Conservation (phyloP, 305 asterid species). For the Rubia peregrina region DNA sequence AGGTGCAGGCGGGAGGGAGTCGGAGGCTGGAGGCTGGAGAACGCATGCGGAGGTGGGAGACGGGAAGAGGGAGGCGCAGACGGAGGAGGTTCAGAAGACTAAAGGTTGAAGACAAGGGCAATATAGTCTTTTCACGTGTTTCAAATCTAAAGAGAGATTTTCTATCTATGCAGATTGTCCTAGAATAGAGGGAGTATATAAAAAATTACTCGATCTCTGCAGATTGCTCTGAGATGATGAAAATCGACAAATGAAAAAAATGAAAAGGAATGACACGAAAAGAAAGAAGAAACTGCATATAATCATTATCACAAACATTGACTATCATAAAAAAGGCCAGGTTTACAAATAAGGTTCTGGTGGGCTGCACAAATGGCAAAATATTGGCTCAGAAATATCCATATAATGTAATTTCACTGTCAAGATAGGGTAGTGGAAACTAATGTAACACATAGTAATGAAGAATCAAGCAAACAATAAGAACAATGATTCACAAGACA, state of each 20-base stretch:
- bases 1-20: too few species aligned
- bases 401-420: neutral
- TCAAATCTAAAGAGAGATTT: too few species aligned
- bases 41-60: too few species aligned
- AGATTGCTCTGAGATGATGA: neutral
- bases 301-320: neutral
- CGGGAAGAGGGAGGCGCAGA: too few species aligned
- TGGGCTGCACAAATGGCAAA: too few species aligned
- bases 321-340: neutral
- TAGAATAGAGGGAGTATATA: too few species aligned
- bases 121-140: too few species aligned
- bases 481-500: conserved; percentile 13
- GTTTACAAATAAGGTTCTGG: neutral
- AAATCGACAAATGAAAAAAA: neutral
- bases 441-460: neutral
- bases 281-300: neutral
- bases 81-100: too few species aligned
- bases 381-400: neutral
- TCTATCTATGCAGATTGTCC: too few species aligned
- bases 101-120: too few species aligned
- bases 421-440: neutral
- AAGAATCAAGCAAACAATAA: neutral
- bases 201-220: too few species aligned
- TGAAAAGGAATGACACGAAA: neutral
- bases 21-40: too few species aligned